Conservation (phyloP, 208 protist species). For the Wallacemonas sp. region DNA sequence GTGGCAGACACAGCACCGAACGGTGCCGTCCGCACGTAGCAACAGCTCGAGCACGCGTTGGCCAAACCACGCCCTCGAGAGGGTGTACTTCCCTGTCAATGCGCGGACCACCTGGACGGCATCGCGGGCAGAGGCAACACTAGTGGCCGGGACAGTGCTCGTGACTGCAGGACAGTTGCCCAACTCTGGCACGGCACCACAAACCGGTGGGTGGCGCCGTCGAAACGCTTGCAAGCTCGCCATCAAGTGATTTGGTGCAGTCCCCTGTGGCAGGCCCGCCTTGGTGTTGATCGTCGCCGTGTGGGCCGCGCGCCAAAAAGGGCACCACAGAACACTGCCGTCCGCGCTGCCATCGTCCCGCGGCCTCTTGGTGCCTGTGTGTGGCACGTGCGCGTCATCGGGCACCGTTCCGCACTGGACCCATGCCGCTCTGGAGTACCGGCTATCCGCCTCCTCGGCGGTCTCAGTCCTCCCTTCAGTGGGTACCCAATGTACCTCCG, state of each 20-base stretch:
- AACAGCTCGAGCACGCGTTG: conserved; percentile 22
- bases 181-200: too few relatives aligned
- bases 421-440: conserved; percentile 38
- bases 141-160: too few relatives aligned
- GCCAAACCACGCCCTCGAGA: conserved; percentile 63
- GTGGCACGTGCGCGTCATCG: neutral
- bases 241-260: conserved; percentile 23
- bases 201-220: too few relatives aligned
- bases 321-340: neutral
- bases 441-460: conserved; percentile 21
- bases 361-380: conserved; percentile 3
- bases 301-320: conserved; percentile 18
- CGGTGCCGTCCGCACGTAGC: neutral
- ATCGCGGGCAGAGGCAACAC: neutral
- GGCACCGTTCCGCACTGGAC: neutral
- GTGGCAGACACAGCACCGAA: too few relatives aligned
- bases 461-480: neutral
- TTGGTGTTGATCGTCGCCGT: conserved; percentile 55
- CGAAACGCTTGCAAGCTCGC: neutral
- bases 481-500: neutral
- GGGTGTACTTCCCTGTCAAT: conserved; percentile 31
- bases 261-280: conserved; percentile 65
- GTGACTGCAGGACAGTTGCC: too few relatives aligned
- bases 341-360: neutral
- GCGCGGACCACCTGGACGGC: neutral